These are phyloP conservation scores for Takashimella tepidaria DNA, from an alignment of 1,284 basidiomycete species.

Conservation along the genomic window DNA sequence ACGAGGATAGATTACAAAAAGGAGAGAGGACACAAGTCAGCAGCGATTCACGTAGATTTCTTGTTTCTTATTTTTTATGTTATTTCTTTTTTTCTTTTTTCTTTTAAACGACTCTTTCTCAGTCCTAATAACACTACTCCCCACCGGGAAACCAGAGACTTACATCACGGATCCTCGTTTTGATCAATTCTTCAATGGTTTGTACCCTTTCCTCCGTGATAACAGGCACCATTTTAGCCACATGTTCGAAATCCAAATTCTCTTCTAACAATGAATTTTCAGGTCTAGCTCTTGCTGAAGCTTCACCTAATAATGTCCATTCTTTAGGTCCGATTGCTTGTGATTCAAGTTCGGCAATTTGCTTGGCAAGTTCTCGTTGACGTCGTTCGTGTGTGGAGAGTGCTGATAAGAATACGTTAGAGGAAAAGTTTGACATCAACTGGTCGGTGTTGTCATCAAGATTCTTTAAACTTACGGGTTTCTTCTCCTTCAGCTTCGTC, in stretches of 20 bases:
- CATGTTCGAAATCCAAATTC: slow-evolving; percentile 89
- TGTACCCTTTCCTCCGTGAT: slow-evolving; percentile 84
- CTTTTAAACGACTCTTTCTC: too few species aligned
- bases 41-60: too few species aligned
- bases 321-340: slow-evolving; percentile 61
- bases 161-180: slow-evolving; percentile 77
- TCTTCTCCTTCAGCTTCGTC: slow-evolving; percentile 49
- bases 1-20: too few species aligned
- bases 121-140: too few species aligned
- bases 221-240: slow-evolving; percentile 78
- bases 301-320: slow-evolving; percentile 93
- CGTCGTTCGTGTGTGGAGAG: slow-evolving; percentile 53
- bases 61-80: too few species aligned
- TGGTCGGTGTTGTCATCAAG: too few species aligned
- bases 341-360: slow-evolving; percentile 54
- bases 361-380: slow-evolving; percentile 50
- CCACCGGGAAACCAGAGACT: too few species aligned
- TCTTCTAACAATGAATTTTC: slow-evolving; percentile 89
- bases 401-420: too few species aligned
- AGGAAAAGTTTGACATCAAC: too few species aligned
- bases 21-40: too few species aligned
- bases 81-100: too few species aligned
- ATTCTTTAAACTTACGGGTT: slow-evolving; percentile 34
- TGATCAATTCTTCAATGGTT: slow-evolving; percentile 85
- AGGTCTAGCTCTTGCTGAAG: slow-evolving; percentile 72